These are phyloP conservation scores for Clavaria fumosa DNA, from an alignment of 768 basidiomycete genomes.

Conservation along the genomic window DNA sequence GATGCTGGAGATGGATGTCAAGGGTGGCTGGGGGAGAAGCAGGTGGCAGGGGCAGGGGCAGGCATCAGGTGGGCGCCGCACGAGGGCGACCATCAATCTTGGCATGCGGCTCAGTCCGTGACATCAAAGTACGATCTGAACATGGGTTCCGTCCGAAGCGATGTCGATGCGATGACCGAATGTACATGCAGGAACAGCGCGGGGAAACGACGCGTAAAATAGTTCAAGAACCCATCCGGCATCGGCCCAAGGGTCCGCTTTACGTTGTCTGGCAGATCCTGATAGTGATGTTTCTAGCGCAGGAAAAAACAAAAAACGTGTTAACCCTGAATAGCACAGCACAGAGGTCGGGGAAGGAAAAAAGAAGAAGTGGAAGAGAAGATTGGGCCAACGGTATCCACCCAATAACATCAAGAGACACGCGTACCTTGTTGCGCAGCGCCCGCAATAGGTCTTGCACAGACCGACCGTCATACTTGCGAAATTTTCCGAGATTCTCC, in stretches of 20 bases:
- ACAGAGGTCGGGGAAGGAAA: too few species aligned
- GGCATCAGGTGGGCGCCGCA: too few species aligned
- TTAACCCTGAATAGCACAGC: too few species aligned
- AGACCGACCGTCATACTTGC: conserved; percentile 87
- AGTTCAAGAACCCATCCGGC: conserved; percentile 82
- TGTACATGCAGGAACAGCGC: conserved; percentile 85
- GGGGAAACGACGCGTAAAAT: conserved; percentile 92
- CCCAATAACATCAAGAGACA: not conserved
- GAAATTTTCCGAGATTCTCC: conserved; percentile 91
- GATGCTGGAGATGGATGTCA: too few species aligned
- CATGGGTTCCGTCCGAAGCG: conserved; percentile 74
- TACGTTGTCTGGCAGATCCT: conserved; percentile 87
- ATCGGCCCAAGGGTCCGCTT: conserved; percentile 80
- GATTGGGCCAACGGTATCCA: not conserved
- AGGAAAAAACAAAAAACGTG: too few species aligned
- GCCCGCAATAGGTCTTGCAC: conserved; percentile 90
- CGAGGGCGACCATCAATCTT: too few species aligned
- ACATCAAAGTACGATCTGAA: conserved; percentile 83
- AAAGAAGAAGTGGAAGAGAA: too few species aligned
- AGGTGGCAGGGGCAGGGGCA: too few species aligned
- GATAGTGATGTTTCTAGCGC: conserved; percentile 99
- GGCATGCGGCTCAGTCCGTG: conserved; percentile 33
- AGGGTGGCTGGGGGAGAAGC: too few species aligned
- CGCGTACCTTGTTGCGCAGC: conserved; percentile 79
- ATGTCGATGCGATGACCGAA: conserved; percentile 54